Evolutionary conservation across 2,329 filamentous ascomycete genomes (phyloP).

Genomic region (Fusarium mexicanum): DNA sequence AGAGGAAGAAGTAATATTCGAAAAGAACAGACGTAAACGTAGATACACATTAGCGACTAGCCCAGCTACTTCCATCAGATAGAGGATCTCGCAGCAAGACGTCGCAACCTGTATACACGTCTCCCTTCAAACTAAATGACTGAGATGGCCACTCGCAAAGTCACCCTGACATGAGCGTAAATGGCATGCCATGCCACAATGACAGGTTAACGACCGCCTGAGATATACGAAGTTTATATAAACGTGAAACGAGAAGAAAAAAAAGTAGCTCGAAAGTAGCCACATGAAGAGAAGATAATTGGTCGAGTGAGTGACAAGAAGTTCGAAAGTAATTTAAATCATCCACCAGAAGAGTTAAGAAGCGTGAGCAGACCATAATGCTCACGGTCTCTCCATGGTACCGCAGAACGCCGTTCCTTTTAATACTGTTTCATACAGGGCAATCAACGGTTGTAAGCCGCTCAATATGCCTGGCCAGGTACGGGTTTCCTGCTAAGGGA

Average conservation of each 20-base stretch:
- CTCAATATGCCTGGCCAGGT: conserved; percentile 61
- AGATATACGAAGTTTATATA: conserved; percentile 40
- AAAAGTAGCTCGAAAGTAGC: conserved; percentile 26
- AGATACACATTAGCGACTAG: conserved; percentile 46
- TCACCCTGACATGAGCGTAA: conserved; percentile 21
- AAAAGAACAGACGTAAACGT: conserved; percentile 36
- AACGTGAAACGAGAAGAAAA: conserved; percentile 34
- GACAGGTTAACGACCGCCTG: conserved; percentile 27
- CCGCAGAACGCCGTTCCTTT: conserved; percentile 46
- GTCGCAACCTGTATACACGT: conserved; percentile 27
- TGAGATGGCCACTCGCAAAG: conserved; percentile 13
- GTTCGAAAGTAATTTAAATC: conserved; percentile 34
- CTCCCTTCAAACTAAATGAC: conserved; percentile 8
- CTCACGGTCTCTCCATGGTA: conserved; percentile 35
- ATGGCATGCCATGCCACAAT: conserved; percentile 28
- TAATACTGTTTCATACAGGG: conserved; percentile 37
- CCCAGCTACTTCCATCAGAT: conserved; percentile 21
- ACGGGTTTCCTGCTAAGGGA: conserved; percentile 65
- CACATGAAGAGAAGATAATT: conserved; percentile 25
- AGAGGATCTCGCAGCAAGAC: conserved; percentile 20
- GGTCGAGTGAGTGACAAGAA: conserved; percentile 41
- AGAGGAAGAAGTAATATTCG: conserved; percentile 36
- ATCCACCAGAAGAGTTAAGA: conserved; percentile 38
- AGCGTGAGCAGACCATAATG: conserved; percentile 39
- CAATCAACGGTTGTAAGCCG: conserved; percentile 19